These are phyloP conservation scores for Xylaria palmicola DNA, from an alignment of 495 filamentous ascomycete genomes.

Conservation along the genomic window DNA sequence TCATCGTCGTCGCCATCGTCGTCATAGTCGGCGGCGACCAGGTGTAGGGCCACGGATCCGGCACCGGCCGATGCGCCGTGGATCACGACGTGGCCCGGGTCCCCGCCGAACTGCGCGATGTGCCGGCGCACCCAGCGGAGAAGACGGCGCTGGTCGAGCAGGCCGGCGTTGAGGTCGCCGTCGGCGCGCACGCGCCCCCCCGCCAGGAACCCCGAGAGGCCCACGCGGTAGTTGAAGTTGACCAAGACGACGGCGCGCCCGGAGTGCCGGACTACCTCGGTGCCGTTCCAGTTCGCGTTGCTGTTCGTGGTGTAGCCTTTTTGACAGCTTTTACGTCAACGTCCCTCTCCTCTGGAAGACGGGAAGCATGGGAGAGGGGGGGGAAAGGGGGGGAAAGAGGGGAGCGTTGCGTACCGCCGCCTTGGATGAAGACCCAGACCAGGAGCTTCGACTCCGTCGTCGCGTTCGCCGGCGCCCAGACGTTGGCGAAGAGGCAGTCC, in stretches of 20 bases:
- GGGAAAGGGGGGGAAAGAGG: not conserved
- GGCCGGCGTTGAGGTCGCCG: constrained; percentile 63
- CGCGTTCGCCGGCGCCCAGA: constrained; percentile 64
- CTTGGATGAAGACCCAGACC: constrained; percentile 73
- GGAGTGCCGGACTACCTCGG: constrained; percentile 58
- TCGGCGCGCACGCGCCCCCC: constrained; percentile 53
- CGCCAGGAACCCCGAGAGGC: constrained; percentile 71
- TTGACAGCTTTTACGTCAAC: no score
- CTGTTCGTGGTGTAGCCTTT: constrained; percentile 61
- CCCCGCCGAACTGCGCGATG: constrained; percentile 69
- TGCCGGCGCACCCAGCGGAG: constrained; percentile 69
- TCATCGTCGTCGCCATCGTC: constrained; percentile 18
- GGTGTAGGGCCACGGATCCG: constrained; percentile 63
- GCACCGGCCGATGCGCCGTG: constrained; percentile 73
- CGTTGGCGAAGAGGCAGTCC: constrained; percentile 73
- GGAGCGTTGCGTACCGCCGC: constrained; percentile 51
- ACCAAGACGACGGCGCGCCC: constrained; percentile 64
- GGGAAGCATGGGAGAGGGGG: not conserved
- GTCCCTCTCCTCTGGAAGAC: not conserved
- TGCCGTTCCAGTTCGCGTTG: constrained; percentile 67
- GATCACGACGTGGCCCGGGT: constrained; percentile 68
- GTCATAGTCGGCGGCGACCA: constrained; percentile 61
- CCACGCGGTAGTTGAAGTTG: constrained; percentile 74
- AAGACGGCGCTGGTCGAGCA: constrained; percentile 67
- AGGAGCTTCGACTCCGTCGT: constrained; percentile 52